A percentile compares a stretch with the other conserved stretches of the same genome.
Evolutionary conservation across 805 yeast genomes (phyloP).

Genomic region (Suhomyces pyralidae): DNA sequence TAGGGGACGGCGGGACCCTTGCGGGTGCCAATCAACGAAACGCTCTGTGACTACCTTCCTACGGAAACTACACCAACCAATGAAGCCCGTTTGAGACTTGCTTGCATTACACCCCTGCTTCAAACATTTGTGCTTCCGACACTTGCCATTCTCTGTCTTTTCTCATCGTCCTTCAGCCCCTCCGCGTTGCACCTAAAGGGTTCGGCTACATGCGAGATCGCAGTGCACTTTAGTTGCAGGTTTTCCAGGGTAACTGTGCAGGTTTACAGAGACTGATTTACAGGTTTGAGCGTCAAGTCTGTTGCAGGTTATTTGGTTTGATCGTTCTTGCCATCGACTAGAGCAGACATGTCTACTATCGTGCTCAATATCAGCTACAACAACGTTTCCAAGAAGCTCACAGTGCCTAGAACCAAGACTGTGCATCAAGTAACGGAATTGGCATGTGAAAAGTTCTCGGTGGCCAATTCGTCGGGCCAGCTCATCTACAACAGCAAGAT

Average conservation of each 20-base stretch:
- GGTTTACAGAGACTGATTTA: not conserved
- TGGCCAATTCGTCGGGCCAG: slow-evolving; percentile 20
- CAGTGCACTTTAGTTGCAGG: not conserved
- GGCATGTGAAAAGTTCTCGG: slow-evolving; percentile 25
- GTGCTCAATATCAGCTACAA: slow-evolving; percentile 26
- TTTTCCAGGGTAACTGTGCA: not conserved
- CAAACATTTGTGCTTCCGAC: no score
- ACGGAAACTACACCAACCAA: no score
- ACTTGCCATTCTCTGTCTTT: no score
- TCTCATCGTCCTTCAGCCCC: not conserved
- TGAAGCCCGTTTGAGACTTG: no score
- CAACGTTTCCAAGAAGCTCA: slow-evolving; percentile 24
- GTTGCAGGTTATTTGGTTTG: not conserved
- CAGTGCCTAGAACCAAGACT: slow-evolving; percentile 21
- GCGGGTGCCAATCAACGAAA: not conserved
- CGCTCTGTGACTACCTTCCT: no score
- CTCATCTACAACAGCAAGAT: slow-evolving; percentile 26
- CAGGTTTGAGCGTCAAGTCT: no score
- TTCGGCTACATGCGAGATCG: not conserved
- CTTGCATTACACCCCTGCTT: not conserved
- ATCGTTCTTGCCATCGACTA: not conserved
- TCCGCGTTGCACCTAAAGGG: not conserved
- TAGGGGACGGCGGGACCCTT: not conserved
- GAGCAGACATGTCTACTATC: slow-evolving; percentile 8
- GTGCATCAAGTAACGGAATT: slow-evolving; percentile 25